These are phyloP conservation scores for Hirsutella thompsonii DNA, from an alignment of 2,329 filamentous ascomycete species.

Conservation along the genomic window DNA sequence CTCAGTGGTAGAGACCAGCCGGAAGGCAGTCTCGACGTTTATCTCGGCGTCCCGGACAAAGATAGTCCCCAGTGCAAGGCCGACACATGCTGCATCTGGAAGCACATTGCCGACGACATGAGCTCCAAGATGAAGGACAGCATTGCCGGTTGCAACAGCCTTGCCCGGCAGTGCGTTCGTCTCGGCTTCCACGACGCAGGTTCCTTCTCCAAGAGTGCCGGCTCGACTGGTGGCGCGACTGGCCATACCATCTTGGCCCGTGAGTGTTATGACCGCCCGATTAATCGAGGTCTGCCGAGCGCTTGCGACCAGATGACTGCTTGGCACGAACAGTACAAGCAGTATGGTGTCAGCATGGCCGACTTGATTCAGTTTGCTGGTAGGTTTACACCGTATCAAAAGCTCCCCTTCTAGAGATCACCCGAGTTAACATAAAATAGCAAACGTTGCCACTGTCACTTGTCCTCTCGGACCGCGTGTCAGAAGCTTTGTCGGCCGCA, in stretches of 20 bases:
- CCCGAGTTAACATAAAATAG: constrained; percentile 1
- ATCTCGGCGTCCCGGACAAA: background rate
- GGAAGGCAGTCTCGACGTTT: constrained; percentile 1
- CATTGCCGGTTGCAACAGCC: constrained; percentile 23
- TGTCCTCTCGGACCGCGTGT: constrained; percentile 30
- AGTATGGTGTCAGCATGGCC: constrained; percentile 30
- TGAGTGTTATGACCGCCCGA: constrained; percentile 10
- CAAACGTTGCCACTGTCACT: constrained; percentile 28
- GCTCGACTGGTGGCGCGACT: constrained; percentile 25
- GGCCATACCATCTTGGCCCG: constrained; percentile 11
- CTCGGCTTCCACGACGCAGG: constrained; percentile 32
- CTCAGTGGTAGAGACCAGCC: background rate
- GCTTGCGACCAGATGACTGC: constrained; percentile 24
- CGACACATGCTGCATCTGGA: constrained; percentile 29
- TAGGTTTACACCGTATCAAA: constrained; percentile 9
- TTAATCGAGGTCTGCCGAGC: constrained; percentile 31
- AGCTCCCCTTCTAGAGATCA: background rate
- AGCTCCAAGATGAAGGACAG: constrained; percentile 16
- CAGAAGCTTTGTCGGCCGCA: constrained; percentile 34
- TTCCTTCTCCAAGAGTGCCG: constrained; percentile 15
- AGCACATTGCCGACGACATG: constrained; percentile 24
- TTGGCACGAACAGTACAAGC: constrained; percentile 25
- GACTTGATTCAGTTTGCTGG: constrained; percentile 40
- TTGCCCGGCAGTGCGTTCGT: constrained; percentile 25
- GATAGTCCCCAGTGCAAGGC: constrained; percentile 10